Evolutionary conservation across 23 red algal genomes (phyloP), one percentile per base, ranked within the genome.

Genomic region (Gracilariopsis chorda): DNA sequence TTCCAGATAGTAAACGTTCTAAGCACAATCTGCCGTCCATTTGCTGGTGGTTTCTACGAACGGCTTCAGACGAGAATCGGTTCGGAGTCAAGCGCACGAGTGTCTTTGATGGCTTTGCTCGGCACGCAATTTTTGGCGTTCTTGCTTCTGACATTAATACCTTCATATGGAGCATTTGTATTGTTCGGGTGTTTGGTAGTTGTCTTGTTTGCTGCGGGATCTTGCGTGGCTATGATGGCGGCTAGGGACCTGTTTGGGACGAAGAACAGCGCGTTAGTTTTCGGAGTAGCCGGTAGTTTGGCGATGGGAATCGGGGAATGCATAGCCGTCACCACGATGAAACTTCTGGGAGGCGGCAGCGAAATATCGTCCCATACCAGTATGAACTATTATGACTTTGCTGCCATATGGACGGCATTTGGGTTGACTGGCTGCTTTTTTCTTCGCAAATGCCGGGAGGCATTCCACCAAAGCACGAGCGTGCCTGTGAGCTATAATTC

Each of bases 301-400:
- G 80, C 80, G 3, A 56, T 84, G 80, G 80, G 80, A 47, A 46
- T 65, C 28, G 80, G 80, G 24, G 58, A 70, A 14, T 64, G 65
- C 30, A 10, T 84, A 7, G 56, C 80, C 1, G 80, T 70, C 12
- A 42, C 20, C 43, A 37, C 63, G 7, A 20, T 70, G 1, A 37
- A 70, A 42, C 63, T 13, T 42, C 34, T 70, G 3, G n/a, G n/a
- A n/a, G n/a, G n/a, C n/a, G n/a, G n/a, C n/a, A n/a, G n/a, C n/a
- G n/a, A n/a, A n/a, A n/a, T n/a, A n/a, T 33, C 13, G 25, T 70
- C 63, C 24, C 63, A 34, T 70, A 41, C 63, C 63, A 37, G 19
- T 41, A 16, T 35, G 5, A 7, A 33, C 63, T 41, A 70, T 20
- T 70, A 70, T n/a, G 39, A 70, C 27, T 70, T 70, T 70, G 63